These are phyloP conservation scores for Gentiana macrophylla DNA, from an alignment of 257 asterid species.

Conservation along the genomic window DNA sequence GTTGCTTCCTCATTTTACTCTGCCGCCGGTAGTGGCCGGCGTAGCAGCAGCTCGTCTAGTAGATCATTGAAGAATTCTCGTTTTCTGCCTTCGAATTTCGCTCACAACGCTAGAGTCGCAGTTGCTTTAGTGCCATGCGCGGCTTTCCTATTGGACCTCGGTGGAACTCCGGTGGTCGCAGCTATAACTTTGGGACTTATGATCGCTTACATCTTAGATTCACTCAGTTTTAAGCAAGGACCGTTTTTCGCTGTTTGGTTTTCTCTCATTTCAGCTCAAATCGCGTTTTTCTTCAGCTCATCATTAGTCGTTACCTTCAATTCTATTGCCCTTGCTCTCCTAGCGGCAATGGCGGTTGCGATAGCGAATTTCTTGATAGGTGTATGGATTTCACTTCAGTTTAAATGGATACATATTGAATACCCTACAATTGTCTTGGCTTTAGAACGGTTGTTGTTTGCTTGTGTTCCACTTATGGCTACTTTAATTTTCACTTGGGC, in stretches of 20 bases:
- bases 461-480: constrained; percentile 67
- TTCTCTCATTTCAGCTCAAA: constrained; percentile 73
- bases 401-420: constrained; percentile 94
- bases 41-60: constrained; percentile 30
- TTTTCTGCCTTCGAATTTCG: constrained; percentile 53
- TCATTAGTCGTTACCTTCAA: constrained; percentile 46
- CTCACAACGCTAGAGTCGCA: constrained; percentile 75
- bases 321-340: constrained; percentile 39
- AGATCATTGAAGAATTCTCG: constrained; percentile 46
- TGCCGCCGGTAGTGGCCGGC: constrained; percentile 20
- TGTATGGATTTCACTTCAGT: constrained; percentile 92
- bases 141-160: constrained; percentile 89
- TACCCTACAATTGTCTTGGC: constrained; percentile 81
- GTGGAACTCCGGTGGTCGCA: constrained; percentile 90
- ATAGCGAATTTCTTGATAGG: constrained; percentile 78
- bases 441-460: constrained; percentile 81
- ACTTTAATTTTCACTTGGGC: constrained; percentile 90
- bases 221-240: constrained; percentile 72
- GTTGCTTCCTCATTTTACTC: constrained; percentile 33
- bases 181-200: constrained; percentile 64
- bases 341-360: constrained; percentile 61
- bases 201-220: constrained; percentile 86
- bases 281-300: constrained; percentile 73
- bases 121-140: constrained; percentile 76
- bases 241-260: constrained; percentile 91